Evolutionary conservation across 2,329 filamentous ascomycete genomes (phyloP), one percentile per base, ranked within the genome.

Genomic region (Microsporum ferrugineum): DNA sequence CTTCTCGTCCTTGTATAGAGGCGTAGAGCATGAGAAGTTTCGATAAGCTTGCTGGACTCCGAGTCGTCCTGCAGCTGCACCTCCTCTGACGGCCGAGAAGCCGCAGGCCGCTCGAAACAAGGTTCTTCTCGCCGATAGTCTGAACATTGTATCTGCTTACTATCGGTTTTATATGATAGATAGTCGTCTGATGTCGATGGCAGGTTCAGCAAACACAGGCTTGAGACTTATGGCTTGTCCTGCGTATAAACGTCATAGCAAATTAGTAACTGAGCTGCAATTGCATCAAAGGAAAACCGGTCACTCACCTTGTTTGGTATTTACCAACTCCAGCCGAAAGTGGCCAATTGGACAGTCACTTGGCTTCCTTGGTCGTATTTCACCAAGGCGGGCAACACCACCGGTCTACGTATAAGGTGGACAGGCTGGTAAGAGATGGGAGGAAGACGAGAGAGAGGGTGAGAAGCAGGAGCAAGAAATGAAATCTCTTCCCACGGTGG

Each of bases 21-120:
- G 29, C 34, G 65, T 39, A 0, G 73, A 73, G 27, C 63, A 70
- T 4, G 72, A 73, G 58, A 76, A 65, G 10, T 65, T 60, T 1
- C 72, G 70, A 43, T 61, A 57, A 45, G 60, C 34, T 36, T 23
- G 56, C 39, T 58, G 56, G 4, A 6, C 51, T 23, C 39, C 14
- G 39, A 43, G 17, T 43, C 57, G 57, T n/a, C 31, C 43, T 59
- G 31, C 33, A 23, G 57, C 41, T 23, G 41, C 57, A 17, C 10
- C 10, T 33, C 27, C n/a, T 14, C 17, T n/a, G 29, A 36, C 31
- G 31, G 31, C 29, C 2, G 57, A 33, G n/a, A 31, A 55, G 23
- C 29, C 36, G 14, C 29, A 31, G 47, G 39, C 34, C 7, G 47
- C 58, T n/a, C 45, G 45, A 27, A 60, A 17, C 58, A 45, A 31